These are phyloP conservation scores for Platismatia glauca DNA, from an alignment of 495 filamentous ascomycete genomes.

Conservation along the genomic window DNA sequence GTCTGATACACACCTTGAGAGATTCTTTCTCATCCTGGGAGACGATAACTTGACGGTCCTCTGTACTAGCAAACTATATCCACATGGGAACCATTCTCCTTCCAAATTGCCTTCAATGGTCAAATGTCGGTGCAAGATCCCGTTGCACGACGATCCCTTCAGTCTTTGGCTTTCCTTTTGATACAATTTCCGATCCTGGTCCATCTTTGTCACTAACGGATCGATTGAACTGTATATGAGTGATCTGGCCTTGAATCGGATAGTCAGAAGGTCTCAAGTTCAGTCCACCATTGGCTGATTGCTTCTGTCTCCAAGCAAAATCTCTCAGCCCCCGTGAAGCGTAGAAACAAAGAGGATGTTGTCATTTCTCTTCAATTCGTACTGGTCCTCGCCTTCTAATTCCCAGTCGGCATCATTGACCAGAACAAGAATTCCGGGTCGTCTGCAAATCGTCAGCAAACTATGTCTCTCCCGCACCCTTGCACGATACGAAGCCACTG, in stretches of 20 bases:
- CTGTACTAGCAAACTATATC: not conserved
- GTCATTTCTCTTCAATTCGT: slow-evolving; percentile 71
- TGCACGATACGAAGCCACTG: not conserved
- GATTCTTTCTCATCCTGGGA: not conserved
- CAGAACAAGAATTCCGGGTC: slow-evolving; percentile 92
- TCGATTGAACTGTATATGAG: not conserved
- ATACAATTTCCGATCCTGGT: not conserved
- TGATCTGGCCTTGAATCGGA: not conserved
- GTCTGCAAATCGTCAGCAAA: slow-evolving; percentile 41
- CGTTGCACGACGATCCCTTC: not conserved
- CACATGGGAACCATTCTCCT: not conserved
- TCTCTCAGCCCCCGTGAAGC: slow-evolving; percentile 74
- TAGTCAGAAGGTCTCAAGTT: not conserved
- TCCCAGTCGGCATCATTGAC: slow-evolving; percentile 99
- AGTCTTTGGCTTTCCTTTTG: not conserved
- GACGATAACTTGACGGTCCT: not conserved
- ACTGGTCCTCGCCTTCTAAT: slow-evolving; percentile 86
- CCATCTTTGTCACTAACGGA: not conserved
- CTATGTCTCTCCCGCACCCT: not conserved
- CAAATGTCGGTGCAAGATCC: not conserved
- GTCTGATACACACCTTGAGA: not conserved
- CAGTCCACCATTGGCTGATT: not conserved
- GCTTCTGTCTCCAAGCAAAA: not conserved
- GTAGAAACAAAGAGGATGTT: slow-evolving; percentile 95
- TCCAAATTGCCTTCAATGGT: not conserved